phyloP scores from a whole-genome alignment of 805 yeast genomes.

The Lipomyces sp. region DNA sequence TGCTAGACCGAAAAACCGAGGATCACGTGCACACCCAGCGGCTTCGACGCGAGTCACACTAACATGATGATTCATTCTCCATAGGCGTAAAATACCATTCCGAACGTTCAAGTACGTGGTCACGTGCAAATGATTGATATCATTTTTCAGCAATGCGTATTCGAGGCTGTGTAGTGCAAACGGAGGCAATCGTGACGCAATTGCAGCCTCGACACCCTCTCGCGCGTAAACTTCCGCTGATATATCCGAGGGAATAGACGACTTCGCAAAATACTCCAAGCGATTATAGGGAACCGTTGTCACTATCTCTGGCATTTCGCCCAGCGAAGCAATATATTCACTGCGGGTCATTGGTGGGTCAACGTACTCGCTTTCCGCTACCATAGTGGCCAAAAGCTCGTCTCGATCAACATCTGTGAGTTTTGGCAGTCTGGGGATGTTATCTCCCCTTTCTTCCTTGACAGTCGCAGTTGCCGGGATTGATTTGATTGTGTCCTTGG shows the following conservation, averaged over 20 bases:
- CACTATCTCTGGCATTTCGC: slow-evolving; percentile 30
- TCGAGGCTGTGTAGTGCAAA: slow-evolving; percentile 47
- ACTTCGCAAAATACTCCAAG: slow-evolving; percentile 46
- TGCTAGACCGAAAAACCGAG: slow-evolving; percentile 48
- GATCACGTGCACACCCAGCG: slow-evolving; percentile 50
- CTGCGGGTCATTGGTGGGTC: slow-evolving; percentile 37
- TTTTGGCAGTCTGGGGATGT: slow-evolving; percentile 12
- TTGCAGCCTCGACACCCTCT: slow-evolving; percentile 46
- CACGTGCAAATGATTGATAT: slow-evolving; percentile 47
- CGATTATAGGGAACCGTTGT: slow-evolving; percentile 39
- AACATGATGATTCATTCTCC: slow-evolving; percentile 51
- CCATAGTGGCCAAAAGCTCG: slow-evolving; percentile 27
- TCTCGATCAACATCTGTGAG: slow-evolving; percentile 27
- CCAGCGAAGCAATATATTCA: slow-evolving; percentile 35
- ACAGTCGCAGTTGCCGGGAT: background rate
- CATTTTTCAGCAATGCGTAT: slow-evolving; percentile 45
- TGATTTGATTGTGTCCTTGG: no score
- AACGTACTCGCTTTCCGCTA: slow-evolving; percentile 35
- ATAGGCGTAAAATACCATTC: slow-evolving; percentile 50
- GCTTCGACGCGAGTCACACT: slow-evolving; percentile 51
- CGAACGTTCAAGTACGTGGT: slow-evolving; percentile 51
- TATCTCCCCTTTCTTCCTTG: background rate
- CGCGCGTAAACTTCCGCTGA: slow-evolving; percentile 32
- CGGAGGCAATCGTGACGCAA: slow-evolving; percentile 49
- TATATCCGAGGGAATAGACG: slow-evolving; percentile 49